Evolutionary conservation across 1,284 basidiomycete species (phyloP), one percentile per base, ranked within the genome.

Genomic region (Puccinia coronata): DNA sequence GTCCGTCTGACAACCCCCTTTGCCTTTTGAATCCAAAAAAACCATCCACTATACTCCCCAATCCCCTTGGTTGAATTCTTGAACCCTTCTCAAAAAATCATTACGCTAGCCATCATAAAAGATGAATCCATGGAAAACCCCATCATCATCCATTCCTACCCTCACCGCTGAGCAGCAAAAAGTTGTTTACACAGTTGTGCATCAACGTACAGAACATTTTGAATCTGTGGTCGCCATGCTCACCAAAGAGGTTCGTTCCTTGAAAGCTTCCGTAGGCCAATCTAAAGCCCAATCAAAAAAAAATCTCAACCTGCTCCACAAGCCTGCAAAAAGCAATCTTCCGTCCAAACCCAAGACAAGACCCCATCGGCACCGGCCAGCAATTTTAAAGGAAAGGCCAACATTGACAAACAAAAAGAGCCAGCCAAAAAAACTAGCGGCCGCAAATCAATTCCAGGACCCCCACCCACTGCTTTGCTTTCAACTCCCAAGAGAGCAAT

Each of bases 211-310:
- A 9, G 20, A 43, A 9, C 18, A 71, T 18, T 47, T 49, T 49
- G 69, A 71, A 28, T 36, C 69, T 16, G 28, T 71, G 25, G 25
- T 71, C 25, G n/a, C 23, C 8, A 71, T n/a, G 47, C 69, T 71
- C 47, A 47, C 39, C 49, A 18, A 71, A 41, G 69, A 71, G 47
- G n/a, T 71, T 23, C 23, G 31, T 18, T 25, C 31, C 16, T 34
- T 71, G 25, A 71, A 71, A 71, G 39, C 69, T 20, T 25, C 18
- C 23, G 43, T 28, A 18, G 55, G 2, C n/a, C n/a, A n/a, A n/a
- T n/a, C n/a, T n/a, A n/a, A n/a, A n/a, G n/a, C n/a, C n/a, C n/a
- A n/a, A n/a, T n/a, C n/a, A n/a, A n/a, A 47, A 47, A 47, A 11
- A 18, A 47, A 47, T 47, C 43, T 47, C 43, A 47, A 47, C 43